phyloP scores from a whole-genome alignment of 2,329 filamentous ascomycete species.

The Cytospora chrysosperma region DNA sequence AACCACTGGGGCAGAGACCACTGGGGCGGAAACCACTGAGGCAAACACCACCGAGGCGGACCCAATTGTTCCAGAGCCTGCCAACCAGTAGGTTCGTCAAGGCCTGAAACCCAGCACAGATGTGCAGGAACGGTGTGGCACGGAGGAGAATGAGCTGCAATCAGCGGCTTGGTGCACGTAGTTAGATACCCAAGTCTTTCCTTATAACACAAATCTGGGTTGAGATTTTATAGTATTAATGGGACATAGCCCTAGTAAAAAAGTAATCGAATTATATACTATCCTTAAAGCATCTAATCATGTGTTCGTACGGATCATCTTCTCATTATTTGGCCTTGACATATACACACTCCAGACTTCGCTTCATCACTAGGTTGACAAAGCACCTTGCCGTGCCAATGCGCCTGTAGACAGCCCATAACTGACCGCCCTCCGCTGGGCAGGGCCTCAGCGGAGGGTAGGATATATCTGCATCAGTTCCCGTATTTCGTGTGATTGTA shows the following conservation, averaged over 20 bases:
- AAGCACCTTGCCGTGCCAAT: too few relatives aligned
- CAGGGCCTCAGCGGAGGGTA: too few relatives aligned
- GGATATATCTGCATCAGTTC: too few relatives aligned
- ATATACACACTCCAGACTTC: too few relatives aligned
- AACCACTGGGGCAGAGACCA: neutral
- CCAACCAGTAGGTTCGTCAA: neutral
- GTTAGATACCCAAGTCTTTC: conserved; percentile 15
- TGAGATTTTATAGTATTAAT: neutral
- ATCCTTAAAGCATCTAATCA: neutral
- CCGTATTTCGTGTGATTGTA: too few relatives aligned
- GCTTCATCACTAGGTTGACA: too few relatives aligned
- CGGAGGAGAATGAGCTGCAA: neutral
- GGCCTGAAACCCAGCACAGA: neutral
- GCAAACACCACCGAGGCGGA: neutral
- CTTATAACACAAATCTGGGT: conserved; percentile 7
- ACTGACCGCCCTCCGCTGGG: too few relatives aligned
- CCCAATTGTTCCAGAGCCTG: neutral
- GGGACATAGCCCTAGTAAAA: neutral
- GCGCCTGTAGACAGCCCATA: too few relatives aligned
- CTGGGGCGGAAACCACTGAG: neutral
- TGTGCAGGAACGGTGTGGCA: neutral
- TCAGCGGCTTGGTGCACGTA: neutral
- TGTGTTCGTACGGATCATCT: too few relatives aligned
- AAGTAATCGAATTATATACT: neutral
- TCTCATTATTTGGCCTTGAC: too few relatives aligned